phyloP scores from a whole-genome alignment of 768 basidiomycete species.

The Boletus coccyginus region DNA sequence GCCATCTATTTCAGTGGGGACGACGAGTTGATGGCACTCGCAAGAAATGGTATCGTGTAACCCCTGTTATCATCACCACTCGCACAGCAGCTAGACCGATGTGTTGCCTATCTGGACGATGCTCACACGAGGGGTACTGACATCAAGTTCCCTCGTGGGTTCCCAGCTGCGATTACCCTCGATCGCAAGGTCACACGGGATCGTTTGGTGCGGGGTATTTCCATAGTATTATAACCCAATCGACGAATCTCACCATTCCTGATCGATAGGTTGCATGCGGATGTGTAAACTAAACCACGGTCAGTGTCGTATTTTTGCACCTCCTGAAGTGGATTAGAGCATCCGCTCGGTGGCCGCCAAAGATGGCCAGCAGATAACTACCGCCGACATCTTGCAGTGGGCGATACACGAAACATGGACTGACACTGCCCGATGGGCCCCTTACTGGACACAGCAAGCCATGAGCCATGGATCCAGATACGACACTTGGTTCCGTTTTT shows the following conservation, averaged over 20 bases:
- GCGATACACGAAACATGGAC: not conserved
- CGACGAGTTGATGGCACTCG: not conserved
- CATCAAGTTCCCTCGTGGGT: not conserved
- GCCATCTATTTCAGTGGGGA: not conserved
- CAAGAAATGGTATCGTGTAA: not conserved
- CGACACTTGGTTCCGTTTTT: not conserved
- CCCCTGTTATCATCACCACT: not conserved
- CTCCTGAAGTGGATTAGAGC: not conserved
- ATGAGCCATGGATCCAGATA: not conserved
- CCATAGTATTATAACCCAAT: too few species aligned
- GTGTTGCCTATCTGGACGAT: not conserved
- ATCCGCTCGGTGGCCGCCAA: not conserved
- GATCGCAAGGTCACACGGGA: not conserved
- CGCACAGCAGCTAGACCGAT: not conserved
- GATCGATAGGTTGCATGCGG: not conserved
- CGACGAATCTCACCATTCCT: not conserved
- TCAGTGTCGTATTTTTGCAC: not conserved
- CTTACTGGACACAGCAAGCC: not conserved
- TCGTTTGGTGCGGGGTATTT: not conserved
- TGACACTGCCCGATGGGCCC: not conserved
- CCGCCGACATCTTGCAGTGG: not conserved
- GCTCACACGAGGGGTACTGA: not conserved
- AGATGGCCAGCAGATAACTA: too few species aligned
- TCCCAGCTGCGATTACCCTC: not conserved
- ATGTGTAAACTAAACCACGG: not conserved